Evolutionary conservation across 2,329 filamentous ascomycete genomes (phyloP).

Genomic region (Aspergillus oerlinghausenensis): DNA sequence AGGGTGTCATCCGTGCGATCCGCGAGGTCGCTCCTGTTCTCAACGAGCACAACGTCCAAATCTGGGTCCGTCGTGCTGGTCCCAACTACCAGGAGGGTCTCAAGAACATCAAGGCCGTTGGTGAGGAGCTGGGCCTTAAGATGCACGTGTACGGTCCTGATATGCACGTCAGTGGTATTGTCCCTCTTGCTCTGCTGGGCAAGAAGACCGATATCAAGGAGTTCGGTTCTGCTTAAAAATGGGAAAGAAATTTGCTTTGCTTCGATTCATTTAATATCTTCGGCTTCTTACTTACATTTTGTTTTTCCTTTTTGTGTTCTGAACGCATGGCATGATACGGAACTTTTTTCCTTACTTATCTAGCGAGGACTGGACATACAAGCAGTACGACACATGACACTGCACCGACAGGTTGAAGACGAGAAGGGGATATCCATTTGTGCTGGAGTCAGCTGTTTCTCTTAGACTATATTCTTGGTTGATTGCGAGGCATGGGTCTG

Average conservation of each 20-base stretch:
- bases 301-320: constrained; percentile 25
- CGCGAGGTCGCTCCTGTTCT: constrained; percentile 82
- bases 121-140: constrained; percentile 86
- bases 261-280: constrained; percentile 22
- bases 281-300: constrained; percentile 17
- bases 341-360: constrained; percentile 21
- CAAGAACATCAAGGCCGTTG: constrained; percentile 98
- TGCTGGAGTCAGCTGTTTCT: constrained; percentile 8
- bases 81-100: constrained; percentile 99
- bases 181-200: constrained; percentile 75
- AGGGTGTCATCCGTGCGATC: constrained; percentile 96
- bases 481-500: constrained; percentile 5
- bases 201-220: constrained; percentile 60
- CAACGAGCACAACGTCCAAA: constrained; percentile 94
- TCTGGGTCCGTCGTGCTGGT: constrained; percentile 87
- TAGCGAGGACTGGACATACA: constrained; percentile 4
- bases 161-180: constrained; percentile 91
- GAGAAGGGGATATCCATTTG: constrained; percentile 14
- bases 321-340: constrained; percentile 39
- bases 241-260: constrained; percentile 10
- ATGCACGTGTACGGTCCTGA: constrained; percentile 86
- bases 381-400: not conserved
- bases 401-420: constrained; percentile 2
- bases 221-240: constrained; percentile 43
- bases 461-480: constrained; percentile 1